phyloP scores from a whole-genome alignment of 768 basidiomycete genomes.

The Grammothele lineata region DNA sequence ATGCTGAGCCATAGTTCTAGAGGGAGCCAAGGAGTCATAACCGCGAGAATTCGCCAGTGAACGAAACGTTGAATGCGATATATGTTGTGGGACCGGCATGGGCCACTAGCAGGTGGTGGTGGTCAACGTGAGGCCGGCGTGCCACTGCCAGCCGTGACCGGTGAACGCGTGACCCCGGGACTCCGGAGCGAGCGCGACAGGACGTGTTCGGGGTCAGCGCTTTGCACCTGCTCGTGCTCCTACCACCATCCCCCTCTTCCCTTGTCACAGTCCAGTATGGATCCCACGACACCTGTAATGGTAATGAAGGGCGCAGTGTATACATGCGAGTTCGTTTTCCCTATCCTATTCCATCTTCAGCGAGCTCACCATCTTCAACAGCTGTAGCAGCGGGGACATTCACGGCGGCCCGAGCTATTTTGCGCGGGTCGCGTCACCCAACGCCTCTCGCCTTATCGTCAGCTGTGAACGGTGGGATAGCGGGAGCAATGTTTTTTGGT shows the following conservation, averaged over 20 bases:
- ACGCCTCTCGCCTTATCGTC: constrained; percentile 52
- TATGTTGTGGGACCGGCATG: too few relatives aligned
- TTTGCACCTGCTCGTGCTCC: too few relatives aligned
- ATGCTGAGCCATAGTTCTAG: constrained; percentile 16
- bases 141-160: too few relatives aligned
- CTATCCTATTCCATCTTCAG: neutral
- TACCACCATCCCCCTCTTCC: too few relatives aligned
- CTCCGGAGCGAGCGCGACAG: too few relatives aligned
- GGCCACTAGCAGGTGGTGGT: too few relatives aligned
- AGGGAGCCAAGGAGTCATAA: neutral
- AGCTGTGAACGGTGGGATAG: constrained; percentile 68
- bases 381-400: constrained; percentile 51
- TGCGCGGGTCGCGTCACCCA: constrained; percentile 43
- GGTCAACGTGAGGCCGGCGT: too few relatives aligned
- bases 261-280: too few relatives aligned
- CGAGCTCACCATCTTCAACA: constrained; percentile 23
- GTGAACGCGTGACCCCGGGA: too few relatives aligned
- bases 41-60: too few relatives aligned
- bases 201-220: too few relatives aligned
- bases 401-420: constrained; percentile 41
- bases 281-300: constrained; percentile 32
- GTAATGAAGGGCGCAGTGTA: constrained; percentile 54
- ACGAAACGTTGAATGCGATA: too few relatives aligned
- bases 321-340: constrained; percentile 79
- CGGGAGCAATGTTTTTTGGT: constrained; percentile 79